phyloP scores from a whole-genome alignment of 2,329 filamentous ascomycete genomes.

The Gaeumannomyces tritici region DNA sequence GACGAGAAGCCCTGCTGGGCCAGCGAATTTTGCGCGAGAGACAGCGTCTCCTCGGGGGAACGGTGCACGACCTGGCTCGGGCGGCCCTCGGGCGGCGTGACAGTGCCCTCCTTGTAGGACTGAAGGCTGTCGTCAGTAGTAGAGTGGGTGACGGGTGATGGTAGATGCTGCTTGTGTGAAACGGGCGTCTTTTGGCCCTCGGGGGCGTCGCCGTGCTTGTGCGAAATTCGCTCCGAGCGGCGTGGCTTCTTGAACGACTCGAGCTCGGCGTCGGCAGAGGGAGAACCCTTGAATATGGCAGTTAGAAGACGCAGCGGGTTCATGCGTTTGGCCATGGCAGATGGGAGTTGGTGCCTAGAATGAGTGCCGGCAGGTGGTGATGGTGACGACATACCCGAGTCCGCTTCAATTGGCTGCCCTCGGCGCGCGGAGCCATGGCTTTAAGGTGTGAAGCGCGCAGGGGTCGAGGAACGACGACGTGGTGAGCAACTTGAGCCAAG shows the following conservation, averaged over 20 bases:
- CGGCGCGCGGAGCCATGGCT: slow-evolving; percentile 14
- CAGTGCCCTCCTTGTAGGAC: slow-evolving; percentile 59
- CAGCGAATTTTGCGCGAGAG: slow-evolving; percentile 17
- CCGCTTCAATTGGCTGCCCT: slow-evolving; percentile 19
- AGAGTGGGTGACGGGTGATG: slow-evolving; percentile 67
- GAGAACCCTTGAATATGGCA: slow-evolving; percentile 45
- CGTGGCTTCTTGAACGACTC: slow-evolving; percentile 72
- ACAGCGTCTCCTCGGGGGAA: slow-evolving; percentile 37
- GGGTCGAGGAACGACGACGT: neutral
- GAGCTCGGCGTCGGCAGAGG: slow-evolving; percentile 45
- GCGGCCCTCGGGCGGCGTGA: slow-evolving; percentile 55
- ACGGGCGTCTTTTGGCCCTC: slow-evolving; percentile 45
- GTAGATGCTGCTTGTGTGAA: slow-evolving; percentile 58
- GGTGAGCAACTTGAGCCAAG: neutral
- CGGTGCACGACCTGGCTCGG: slow-evolving; percentile 45
- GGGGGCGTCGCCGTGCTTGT: slow-evolving; percentile 26
- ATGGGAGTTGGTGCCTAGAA: slow-evolving; percentile 9
- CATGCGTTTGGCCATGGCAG: slow-evolving; percentile 8
- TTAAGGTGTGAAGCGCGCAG: neutral
- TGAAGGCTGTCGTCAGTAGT: slow-evolving; percentile 48
- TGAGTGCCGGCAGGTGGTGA: neutral
- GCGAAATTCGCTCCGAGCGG: slow-evolving; percentile 62
- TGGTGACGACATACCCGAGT: slow-evolving; percentile 14
- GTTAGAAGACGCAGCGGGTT: slow-evolving; percentile 11
- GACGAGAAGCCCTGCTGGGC: slow-evolving; percentile 29